These are phyloP conservation scores for Aristolochia californica DNA, from an alignment of 164 flowering plant genomes.

Conservation along the genomic window DNA sequence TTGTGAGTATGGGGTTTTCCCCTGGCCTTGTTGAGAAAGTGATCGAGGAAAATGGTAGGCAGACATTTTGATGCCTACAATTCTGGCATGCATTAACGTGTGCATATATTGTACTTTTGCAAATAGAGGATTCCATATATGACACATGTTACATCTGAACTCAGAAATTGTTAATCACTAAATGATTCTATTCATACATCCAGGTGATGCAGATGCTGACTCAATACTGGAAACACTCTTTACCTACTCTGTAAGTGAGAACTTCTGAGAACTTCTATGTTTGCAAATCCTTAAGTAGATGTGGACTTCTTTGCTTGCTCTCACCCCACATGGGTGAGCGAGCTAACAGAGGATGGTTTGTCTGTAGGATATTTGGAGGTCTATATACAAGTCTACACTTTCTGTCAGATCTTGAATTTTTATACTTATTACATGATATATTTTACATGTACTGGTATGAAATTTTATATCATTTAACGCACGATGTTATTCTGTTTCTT, in stretches of 20 bases:
- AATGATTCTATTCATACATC: conserved; percentile 7
- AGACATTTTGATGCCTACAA: too few species aligned
- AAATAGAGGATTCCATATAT: neutral
- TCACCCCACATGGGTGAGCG: neutral
- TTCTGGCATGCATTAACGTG: neutral
- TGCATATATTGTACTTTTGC: neutral
- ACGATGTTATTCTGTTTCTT: too few species aligned
- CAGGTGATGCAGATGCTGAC: conserved; percentile 59
- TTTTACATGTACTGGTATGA: too few species aligned
- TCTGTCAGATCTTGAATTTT: too few species aligned
- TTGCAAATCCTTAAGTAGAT: neutral
- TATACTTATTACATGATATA: too few species aligned
- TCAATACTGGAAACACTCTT: conserved; percentile 56
- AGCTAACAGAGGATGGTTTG: neutral
- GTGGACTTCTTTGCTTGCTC: neutral
- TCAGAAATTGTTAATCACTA: conserved; percentile 1
- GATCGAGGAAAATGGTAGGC: conserved; percentile 56
- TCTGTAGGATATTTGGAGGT: too few species aligned
- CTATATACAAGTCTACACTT: too few species aligned
- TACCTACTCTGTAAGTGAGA: conserved; percentile 56
- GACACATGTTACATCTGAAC: neutral
- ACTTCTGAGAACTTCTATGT: conserved; percentile 11
- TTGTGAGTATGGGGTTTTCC: conserved; percentile 44
- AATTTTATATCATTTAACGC: too few species aligned
- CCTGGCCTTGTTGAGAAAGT: conserved; percentile 70